phyloP scores from a whole-genome alignment of 441 rosid species.

The Populus hybrid region DNA sequence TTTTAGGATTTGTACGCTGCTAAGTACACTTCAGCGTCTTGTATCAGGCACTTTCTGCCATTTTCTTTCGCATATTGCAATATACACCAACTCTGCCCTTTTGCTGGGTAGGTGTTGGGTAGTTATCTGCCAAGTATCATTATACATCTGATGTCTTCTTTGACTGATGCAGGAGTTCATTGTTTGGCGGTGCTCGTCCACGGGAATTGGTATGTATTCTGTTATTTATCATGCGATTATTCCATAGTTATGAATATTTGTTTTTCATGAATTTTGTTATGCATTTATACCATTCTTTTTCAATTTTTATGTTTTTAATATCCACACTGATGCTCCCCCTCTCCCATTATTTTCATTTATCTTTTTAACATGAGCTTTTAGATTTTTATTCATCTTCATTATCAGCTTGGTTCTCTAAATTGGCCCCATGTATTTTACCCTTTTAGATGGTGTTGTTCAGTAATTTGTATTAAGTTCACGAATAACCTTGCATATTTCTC shows the following conservation, averaged over 20 bases:
- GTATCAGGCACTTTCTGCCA: background rate
- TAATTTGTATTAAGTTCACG: background rate
- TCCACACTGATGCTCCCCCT: background rate
- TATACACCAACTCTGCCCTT: background rate
- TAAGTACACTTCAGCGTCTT: background rate
- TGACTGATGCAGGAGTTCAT: conserved; percentile 18
- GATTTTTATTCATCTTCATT: background rate
- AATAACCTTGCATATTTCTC: background rate
- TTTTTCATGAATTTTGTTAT: background rate
- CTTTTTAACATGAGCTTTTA: background rate
- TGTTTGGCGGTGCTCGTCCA: conserved; percentile 27
- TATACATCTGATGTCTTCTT: background rate
- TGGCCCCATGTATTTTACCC: background rate
- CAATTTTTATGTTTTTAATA: background rate
- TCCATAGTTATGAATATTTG: background rate
- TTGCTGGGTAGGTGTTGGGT: background rate
- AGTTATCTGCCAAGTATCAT: background rate
- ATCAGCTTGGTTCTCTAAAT: background rate
- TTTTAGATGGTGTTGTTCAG: background rate
- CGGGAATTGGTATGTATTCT: conserved; percentile 22
- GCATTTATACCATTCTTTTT: background rate
- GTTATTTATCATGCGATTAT: background rate
- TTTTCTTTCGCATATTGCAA: background rate
- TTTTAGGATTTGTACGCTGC: background rate
- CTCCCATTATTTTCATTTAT: background rate